phyloP scores from a whole-genome alignment of 2,329 filamentous ascomycete species.

The Penicillium janthinellum region DNA sequence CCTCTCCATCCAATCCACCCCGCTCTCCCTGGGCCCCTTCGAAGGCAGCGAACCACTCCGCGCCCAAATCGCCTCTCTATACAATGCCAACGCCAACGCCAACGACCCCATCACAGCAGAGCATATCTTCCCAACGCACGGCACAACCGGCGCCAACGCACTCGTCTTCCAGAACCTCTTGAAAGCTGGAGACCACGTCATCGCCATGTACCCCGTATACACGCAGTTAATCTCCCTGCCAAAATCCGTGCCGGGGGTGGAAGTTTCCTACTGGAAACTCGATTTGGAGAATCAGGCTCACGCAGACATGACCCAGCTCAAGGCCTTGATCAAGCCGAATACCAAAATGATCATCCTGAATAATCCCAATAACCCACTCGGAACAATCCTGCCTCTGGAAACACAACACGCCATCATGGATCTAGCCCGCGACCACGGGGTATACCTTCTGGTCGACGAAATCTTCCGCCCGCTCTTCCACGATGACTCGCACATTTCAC shows the following conservation, averaged over 20 bases:
- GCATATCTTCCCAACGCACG: conserved; percentile 10
- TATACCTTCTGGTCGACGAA: conserved; percentile 11
- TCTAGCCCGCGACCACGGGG: conserved; percentile 1
- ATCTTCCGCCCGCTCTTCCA: conserved; percentile 15
- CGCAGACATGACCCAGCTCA: not conserved
- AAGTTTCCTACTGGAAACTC: conserved; percentile 9
- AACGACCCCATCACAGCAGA: conserved; percentile 1
- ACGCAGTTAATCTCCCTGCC: conserved; percentile 11
- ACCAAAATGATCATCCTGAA: conserved; percentile 17
- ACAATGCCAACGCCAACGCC: not conserved
- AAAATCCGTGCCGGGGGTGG: not conserved
- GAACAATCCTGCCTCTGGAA: not conserved
- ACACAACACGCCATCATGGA: conserved; percentile 5
- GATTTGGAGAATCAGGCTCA: not conserved
- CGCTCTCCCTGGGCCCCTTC: conserved; percentile 1
- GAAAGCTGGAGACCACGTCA: conserved; percentile 10
- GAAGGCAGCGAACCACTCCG: conserved; percentile 7
- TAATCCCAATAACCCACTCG: conserved; percentile 16
- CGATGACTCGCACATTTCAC: not conserved
- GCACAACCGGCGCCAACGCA: conserved; percentile 14
- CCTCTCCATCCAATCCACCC: conserved; percentile 4
- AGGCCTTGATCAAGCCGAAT: conserved; percentile 6
- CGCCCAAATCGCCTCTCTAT: conserved; percentile 6
- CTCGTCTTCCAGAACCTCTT: conserved; percentile 12
- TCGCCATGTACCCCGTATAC: conserved; percentile 15